Base-by-base conservation (phyloP, 441 rosid genomes). In the Populus hybrid region DNA sequence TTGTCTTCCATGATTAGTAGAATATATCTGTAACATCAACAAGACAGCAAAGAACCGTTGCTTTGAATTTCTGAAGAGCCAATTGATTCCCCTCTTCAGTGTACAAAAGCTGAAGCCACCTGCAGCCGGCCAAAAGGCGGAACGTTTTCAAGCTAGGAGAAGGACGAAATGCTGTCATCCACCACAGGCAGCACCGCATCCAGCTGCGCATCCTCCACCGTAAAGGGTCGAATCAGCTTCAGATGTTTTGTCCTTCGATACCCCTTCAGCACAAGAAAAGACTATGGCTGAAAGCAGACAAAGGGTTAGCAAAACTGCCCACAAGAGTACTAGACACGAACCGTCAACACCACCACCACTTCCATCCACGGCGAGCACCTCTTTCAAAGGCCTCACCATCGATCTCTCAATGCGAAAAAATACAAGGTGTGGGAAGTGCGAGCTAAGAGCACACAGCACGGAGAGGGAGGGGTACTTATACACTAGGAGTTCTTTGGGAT, bases 171-270 rank as follows among this genome's bases (percentile, higher is more conserved):
- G 30, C 30, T 11, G 57, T 80, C 20, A 86, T 68, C 76, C 93
- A 63, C 95, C 95, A 10, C 95, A 90, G 30, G 85, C 93, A 20
- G 85, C 87, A 11, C 92, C 89, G 9, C 93, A 88, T 4, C 81
- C 90, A 1, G 80, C 89, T 0, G 78, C 87, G n/a, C 91, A 87
- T 69, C 88, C 90, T 5, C 88, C 91, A 0, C 88, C 89, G 1
- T 76, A 82, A 46, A 76, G 10, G 73, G 66, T 74, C 6, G 85
- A 50, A 18, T 86, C 87, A 4, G 61, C 73, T 0, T 69, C 79
- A 46, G 80, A 76, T 40, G 73, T 61, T 79, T 74, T 85, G 36
- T 81, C 87, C 75, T 81, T 78, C 64, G 94, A 80, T 10, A 73
- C 80, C 14, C 92, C 93, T 2, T 86, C 88, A 10, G 90, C 88